Conservation (phyloP, 1,284 basidiomycete species). For the Cutaneotrichosporon daszewskae region DNA sequence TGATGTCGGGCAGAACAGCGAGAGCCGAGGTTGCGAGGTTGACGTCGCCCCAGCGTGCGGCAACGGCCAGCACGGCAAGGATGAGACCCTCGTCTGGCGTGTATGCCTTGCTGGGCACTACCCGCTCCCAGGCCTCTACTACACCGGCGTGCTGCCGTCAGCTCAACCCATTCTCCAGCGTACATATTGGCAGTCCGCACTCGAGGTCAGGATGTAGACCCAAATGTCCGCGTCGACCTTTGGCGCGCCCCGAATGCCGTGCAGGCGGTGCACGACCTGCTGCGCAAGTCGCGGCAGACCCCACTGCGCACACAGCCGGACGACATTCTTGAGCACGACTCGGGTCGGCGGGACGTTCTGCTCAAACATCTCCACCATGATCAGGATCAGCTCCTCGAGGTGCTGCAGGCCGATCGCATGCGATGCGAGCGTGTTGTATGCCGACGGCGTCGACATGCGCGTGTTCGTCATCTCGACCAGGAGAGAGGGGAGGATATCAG, state of each 20-base stretch:
- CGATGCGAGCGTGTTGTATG: conserved; percentile 23
- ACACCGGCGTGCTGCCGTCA: conserved; percentile 61
- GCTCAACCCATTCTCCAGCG: background rate
- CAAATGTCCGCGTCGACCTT: conserved; percentile 18
- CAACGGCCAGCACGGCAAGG: conserved; percentile 62
- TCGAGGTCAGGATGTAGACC: conserved; percentile 33
- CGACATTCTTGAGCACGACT: conserved; percentile 12
- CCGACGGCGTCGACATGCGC: conserved; percentile 1
- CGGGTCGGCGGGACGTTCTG: conserved; percentile 16
- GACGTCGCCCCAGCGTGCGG: conserved; percentile 63
- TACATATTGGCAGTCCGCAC: conserved; percentile 34
- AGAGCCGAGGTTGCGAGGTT: conserved; percentile 64
- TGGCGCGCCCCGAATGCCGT: too few species aligned
- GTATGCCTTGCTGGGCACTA: conserved; percentile 54
- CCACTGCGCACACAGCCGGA: conserved; percentile 31
- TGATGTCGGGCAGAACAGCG: conserved; percentile 52
- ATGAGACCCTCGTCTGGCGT: conserved; percentile 69
- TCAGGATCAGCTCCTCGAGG: conserved; percentile 27
- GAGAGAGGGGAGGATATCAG: conserved; percentile 30
- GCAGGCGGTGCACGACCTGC: conserved; percentile 8
- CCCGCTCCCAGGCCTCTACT: conserved; percentile 58
- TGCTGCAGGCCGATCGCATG: conserved; percentile 12
- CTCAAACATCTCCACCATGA: conserved; percentile 32
- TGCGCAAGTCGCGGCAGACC: conserved; percentile 31
- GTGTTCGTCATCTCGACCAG: conserved; percentile 15